These are phyloP conservation scores for Xylariomycetidae sp. DNA, from an alignment of 2,329 filamentous ascomycete species.

Conservation along the genomic window DNA sequence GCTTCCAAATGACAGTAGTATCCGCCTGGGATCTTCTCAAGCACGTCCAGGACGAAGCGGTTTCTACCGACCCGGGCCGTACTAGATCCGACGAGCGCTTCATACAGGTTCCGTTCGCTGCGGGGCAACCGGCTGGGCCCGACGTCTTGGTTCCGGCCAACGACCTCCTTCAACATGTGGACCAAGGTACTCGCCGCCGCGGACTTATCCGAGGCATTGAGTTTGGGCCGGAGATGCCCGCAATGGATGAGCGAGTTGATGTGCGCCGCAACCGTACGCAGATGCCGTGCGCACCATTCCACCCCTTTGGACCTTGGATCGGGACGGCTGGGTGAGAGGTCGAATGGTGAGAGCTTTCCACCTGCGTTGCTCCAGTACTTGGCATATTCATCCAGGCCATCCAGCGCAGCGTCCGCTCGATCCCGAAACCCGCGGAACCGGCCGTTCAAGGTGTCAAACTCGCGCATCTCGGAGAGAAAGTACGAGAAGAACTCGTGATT, in stretches of 20 bases:
- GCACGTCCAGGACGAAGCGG: slow-evolving; percentile 28
- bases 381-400: slow-evolving; percentile 32
- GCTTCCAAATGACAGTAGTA: slow-evolving; percentile 14
- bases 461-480: slow-evolving; percentile 40
- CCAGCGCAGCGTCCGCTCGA: slow-evolving; percentile 41
- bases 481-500: slow-evolving; percentile 50
- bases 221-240: too few species aligned
- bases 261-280: too few species aligned
- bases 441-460: slow-evolving; percentile 38
- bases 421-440: slow-evolving; percentile 43
- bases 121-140: slow-evolving; percentile 12
- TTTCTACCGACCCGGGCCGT: too few species aligned
- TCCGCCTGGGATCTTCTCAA: slow-evolving; percentile 23
- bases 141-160: slow-evolving; percentile 33
- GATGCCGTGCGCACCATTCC: slow-evolving; percentile 45
- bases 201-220: slow-evolving; percentile 31
- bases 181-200: slow-evolving; percentile 43
- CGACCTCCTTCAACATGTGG: slow-evolving; percentile 40
- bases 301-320: slow-evolving; percentile 31
- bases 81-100: slow-evolving; percentile 43
- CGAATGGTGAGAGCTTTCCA: too few species aligned
- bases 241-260: too few species aligned
- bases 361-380: too few species aligned
- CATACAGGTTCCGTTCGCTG: slow-evolving; percentile 37
- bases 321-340: too few species aligned